These are phyloP conservation scores for Coprinopsis cinerea DNA, from an alignment of 768 basidiomycete species.

Conservation along the genomic window DNA sequence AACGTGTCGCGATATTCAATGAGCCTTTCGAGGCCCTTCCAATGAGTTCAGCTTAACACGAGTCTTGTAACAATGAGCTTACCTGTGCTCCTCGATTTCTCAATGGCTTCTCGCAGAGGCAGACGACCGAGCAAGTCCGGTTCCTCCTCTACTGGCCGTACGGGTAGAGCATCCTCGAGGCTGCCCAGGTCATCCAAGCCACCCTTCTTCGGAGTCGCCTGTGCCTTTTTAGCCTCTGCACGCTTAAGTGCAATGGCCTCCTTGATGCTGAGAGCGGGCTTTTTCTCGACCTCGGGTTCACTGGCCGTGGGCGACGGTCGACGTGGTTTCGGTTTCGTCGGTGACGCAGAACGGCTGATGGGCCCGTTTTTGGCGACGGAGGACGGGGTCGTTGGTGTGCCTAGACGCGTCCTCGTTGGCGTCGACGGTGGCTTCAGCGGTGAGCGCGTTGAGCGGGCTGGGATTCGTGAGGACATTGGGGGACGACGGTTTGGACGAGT, in stretches of 20 bases:
- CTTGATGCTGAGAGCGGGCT: constrained; percentile 48
- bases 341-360: constrained; percentile 10
- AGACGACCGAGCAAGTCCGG: constrained; percentile 59
- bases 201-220: constrained; percentile 18
- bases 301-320: background rate
- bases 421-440: constrained; percentile 12
- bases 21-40: constrained; percentile 44
- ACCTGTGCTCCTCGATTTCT: constrained; percentile 76
- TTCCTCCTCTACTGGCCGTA: constrained; percentile 24
- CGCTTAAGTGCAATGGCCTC: constrained; percentile 77
- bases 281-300: constrained; percentile 7
- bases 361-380: constrained; percentile 9
- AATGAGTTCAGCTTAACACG: constrained; percentile 40
- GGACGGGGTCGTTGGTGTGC: constrained; percentile 11
- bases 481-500: background rate
- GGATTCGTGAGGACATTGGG: constrained; percentile 19
- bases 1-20: constrained; percentile 71
- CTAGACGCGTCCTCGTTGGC: constrained; percentile 12
- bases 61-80: constrained; percentile 24
- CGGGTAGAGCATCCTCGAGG: constrained; percentile 46
- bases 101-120: constrained; percentile 68
- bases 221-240: constrained; percentile 69
- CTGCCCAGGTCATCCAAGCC: constrained; percentile 25
- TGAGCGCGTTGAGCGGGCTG: constrained; percentile 12
- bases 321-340: constrained; percentile 24